These are phyloP conservation scores for Colletotrichum somersetense DNA, from an alignment of 2,329 filamentous ascomycete genomes.

Conservation along the genomic window DNA sequence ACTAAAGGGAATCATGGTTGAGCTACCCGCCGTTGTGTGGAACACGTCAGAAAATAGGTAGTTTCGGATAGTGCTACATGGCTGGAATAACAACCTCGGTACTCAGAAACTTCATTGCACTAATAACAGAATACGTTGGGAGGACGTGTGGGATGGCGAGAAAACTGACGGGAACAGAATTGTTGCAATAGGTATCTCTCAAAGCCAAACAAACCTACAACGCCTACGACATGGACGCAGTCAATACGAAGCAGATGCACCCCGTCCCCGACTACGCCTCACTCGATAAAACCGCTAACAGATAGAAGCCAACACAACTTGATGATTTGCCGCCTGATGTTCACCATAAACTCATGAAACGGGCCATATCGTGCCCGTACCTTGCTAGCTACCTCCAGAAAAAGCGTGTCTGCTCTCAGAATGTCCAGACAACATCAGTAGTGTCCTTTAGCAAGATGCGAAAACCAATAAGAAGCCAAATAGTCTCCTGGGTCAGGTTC, in stretches of 20 bases:
- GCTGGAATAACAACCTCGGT: too few relatives aligned
- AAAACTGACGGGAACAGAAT: conserved; percentile 16
- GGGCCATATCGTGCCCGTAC: conserved; percentile 29
- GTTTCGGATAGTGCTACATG: too few relatives aligned
- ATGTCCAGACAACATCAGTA: conserved; percentile 40
- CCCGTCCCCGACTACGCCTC: conserved; percentile 16
- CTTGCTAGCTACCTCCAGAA: conserved; percentile 41
- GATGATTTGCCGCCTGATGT: conserved; percentile 40
- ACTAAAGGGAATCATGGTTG: too few relatives aligned
- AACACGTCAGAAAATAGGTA: too few relatives aligned
- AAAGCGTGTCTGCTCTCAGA: conserved; percentile 30
- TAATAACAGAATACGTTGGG: not conserved
- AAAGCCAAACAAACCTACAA: conserved; percentile 31
- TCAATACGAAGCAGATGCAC: conserved; percentile 29
- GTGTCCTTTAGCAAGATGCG: conserved; percentile 36
- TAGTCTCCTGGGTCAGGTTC: conserved; percentile 30
- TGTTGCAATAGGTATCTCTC: conserved; percentile 37
- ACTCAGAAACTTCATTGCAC: too few relatives aligned
- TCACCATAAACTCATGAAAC: conserved; percentile 40
- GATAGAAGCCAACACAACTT: conserved; percentile 25
- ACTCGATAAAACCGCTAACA: conserved; percentile 24
- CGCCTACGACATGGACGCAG: conserved; percentile 33
- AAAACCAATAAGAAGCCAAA: conserved; percentile 40
- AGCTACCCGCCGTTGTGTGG: too few relatives aligned
- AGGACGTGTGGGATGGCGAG: too few relatives aligned